phyloP scores from a whole-genome alignment of 108 stramenopile species.

The Stephanodiscus minutulus region DNA sequence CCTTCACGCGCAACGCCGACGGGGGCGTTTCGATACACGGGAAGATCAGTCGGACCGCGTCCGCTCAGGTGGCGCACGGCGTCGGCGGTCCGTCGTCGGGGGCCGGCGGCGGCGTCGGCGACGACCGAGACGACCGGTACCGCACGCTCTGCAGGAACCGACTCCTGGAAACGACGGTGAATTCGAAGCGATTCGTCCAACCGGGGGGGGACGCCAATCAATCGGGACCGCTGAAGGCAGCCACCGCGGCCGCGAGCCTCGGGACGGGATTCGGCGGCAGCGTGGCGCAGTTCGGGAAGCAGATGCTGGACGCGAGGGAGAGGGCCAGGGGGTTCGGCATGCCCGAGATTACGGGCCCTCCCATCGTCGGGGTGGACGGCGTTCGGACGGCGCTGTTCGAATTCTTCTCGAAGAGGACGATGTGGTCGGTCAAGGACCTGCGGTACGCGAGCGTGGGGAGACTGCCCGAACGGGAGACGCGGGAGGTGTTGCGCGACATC shows the following conservation, averaged over 20 bases:
- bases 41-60: constrained; percentile 68
- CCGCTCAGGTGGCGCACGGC: constrained; percentile 68
- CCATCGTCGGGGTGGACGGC: constrained; percentile 52
- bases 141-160: constrained; percentile 69
- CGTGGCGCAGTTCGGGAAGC: constrained; percentile 74
- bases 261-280: constrained; percentile 76
- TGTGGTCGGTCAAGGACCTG: constrained; percentile 82
- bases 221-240: constrained; percentile 46
- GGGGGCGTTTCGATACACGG: constrained; percentile 80
- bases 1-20: constrained; percentile 65
- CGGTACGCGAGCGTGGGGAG: constrained; percentile 52
- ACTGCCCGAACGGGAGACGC: constrained; percentile 71
- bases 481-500: constrained; percentile 74
- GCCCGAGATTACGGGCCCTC: constrained; percentile 27
- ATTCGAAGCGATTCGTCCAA: constrained; percentile 81
- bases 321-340: constrained; percentile 11
- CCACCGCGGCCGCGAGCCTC: constrained; percentile 44
- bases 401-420: constrained; percentile 69
- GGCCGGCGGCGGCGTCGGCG: not conserved
- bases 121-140: constrained; percentile 49
- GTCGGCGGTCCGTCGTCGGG: constrained; percentile 5
- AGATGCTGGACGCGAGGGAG: constrained; percentile 57
- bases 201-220: constrained; percentile 68
- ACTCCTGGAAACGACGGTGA: constrained; percentile 66
- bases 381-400: constrained; percentile 75